Evolutionary conservation across 2,329 filamentous ascomycete genomes (phyloP), one percentile per base, ranked within the genome.

Genomic region (Magnaporthiopsis incrustans): DNA sequence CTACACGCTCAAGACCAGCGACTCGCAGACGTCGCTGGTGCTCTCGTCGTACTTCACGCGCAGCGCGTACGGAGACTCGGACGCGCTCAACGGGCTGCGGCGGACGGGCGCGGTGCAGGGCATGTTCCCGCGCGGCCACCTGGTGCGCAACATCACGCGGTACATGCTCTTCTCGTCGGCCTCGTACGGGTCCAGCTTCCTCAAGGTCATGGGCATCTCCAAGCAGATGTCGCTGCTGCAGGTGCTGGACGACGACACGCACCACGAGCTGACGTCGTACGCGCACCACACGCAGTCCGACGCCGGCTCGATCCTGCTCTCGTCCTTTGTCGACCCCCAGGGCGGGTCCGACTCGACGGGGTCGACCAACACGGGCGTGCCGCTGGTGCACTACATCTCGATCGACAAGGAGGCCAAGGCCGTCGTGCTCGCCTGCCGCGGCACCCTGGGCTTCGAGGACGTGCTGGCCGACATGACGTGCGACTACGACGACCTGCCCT

Each of bases 391-490:
- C 73, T 91, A 90, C 68, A 84, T 91, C 50, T 87, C 87, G 1
- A 76, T 91, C 0, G 89, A 91, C 68, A 87, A 89, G 70, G 85
- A 88, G 62, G 88, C 88, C 1, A 88, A 86, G 69, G 88, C 89
- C 0, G 85, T 91, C 0, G 88, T 91, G 0, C 77, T 91, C n/a
- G 87, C 88, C 1, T 89, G 89, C 62, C 83, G 89, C 53, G 89
- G 89, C 1, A 91, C 89, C 0, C 78, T 90, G 56, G 89, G 89
- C 0, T 90, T 91, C 66, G 88, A 91, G 69, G 89, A 91, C 70
- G 84, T 91, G 30, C 76, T 91, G 50, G 88, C 88, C 0, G 89
- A 91, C 70, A 85, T 91, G 82, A 88, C 88, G 35, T 91, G 88
- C 73, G 88, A 90, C 60, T 91, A 90, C 67, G 87, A 89, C 68